Conservation (phyloP, 2,329 filamentous ascomycete species). For the Madurella mycetomatis region DNA sequence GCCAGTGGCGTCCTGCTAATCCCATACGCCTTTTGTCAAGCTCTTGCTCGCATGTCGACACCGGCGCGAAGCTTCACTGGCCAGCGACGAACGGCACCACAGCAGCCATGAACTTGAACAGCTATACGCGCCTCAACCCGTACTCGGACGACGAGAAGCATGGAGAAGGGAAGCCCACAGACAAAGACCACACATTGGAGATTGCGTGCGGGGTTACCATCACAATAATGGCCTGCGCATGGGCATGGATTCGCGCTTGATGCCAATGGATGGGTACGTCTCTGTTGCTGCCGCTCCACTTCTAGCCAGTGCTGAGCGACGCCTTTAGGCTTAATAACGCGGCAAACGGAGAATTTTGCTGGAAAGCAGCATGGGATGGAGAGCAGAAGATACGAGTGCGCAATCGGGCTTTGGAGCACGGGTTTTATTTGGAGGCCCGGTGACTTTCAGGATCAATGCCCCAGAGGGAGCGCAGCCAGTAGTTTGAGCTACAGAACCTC, state of each 20-base stretch:
- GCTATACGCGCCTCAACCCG: slow-evolving; percentile 21
- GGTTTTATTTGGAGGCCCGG: no score
- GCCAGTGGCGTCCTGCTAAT: no score
- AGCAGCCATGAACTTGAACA: slow-evolving; percentile 22
- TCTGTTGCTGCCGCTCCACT: not conserved
- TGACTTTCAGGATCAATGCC: no score
- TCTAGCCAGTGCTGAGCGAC: no score
- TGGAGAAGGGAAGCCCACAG: not conserved
- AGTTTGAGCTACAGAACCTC: no score
- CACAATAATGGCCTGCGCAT: not conserved
- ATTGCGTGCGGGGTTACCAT: slow-evolving; percentile 3
- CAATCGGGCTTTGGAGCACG: no score
- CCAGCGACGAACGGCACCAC: not conserved
- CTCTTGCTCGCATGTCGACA: not conserved
- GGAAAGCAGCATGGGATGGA: no score
- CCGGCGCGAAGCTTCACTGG: not conserved
- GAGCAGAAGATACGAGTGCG: no score
- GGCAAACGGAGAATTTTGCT: no score
- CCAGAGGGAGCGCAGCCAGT: no score
- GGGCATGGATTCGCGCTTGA: not conserved
- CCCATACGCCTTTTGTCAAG: not conserved
- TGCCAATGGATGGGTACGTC: not conserved
- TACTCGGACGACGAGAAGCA: slow-evolving; percentile 18
- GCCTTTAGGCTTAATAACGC: no score
- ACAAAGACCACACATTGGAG: not conserved